These are phyloP conservation scores for Chiua virens DNA, from an alignment of 768 basidiomycete species.

Conservation along the genomic window DNA sequence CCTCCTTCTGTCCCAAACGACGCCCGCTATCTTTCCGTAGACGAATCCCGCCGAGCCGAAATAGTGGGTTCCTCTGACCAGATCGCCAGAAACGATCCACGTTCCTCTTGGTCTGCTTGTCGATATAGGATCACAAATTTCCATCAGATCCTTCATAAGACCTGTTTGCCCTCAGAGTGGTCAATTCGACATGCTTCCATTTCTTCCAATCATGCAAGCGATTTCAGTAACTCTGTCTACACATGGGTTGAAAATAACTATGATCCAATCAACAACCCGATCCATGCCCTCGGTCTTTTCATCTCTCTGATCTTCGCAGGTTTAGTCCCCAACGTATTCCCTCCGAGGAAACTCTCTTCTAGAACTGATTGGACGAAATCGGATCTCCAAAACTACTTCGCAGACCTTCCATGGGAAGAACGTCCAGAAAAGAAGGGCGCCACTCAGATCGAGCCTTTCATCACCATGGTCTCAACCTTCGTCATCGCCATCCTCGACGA, in stretches of 20 bases:
- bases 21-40: background rate
- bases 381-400: background rate
- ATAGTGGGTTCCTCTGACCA: background rate
- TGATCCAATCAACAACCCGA: background rate
- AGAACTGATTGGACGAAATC: no score
- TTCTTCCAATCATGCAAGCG: background rate
- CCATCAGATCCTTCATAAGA: background rate
- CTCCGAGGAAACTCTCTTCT: background rate
- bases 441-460: background rate
- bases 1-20: background rate
- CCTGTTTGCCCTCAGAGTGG: constrained; percentile 2
- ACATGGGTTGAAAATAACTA: background rate
- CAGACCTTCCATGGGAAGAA: background rate
- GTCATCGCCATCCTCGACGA: background rate
- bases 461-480: background rate
- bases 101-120: background rate
- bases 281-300: background rate
- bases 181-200: background rate
- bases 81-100: background rate
- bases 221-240: background rate
- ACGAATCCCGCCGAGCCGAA: background rate
- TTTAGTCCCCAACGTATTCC: background rate
- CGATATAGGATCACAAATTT: background rate
- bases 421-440: background rate
- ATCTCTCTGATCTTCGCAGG: background rate